Conservation (phyloP, 139 green algal species). For the Tetradesmus lagerheimii region DNA sequence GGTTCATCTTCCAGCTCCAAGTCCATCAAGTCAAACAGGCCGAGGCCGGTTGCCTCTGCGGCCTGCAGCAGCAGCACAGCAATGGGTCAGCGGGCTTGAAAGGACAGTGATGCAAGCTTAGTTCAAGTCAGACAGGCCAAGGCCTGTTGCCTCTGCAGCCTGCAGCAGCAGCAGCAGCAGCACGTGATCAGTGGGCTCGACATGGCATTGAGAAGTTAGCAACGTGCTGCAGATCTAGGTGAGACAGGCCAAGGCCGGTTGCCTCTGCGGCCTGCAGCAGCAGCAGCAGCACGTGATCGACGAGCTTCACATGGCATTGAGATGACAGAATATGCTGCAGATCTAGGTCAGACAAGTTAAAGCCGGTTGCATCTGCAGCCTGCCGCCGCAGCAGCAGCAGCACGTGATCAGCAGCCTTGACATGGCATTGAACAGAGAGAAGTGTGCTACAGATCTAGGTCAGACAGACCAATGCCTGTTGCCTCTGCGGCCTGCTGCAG, state of each 20-base stretch:
- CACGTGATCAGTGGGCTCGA: too few relatives aligned
- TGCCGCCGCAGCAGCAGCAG: not conserved
- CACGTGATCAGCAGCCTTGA: not conserved
- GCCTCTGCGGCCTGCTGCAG: not conserved
- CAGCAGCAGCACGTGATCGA: not conserved
- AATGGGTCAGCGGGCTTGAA: too few relatives aligned
- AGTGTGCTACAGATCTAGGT: not conserved
- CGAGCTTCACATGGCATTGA: too few relatives aligned
- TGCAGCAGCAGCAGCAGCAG: too few relatives aligned
- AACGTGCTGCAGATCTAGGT: too few relatives aligned
- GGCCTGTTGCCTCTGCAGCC: not conserved
- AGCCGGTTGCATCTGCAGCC: not conserved
- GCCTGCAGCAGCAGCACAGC: conserved; percentile 11
- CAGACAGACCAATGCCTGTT: not conserved
- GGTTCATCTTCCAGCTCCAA: not conserved
- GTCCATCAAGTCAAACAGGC: not conserved
- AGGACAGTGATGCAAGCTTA: too few relatives aligned
- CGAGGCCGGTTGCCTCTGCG: not conserved
- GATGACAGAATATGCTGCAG: too few relatives aligned
- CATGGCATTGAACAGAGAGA: too few relatives aligned
- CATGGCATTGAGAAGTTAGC: too few relatives aligned
- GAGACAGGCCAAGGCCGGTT: not conserved
- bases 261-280: not conserved
- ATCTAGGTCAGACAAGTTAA: not conserved
- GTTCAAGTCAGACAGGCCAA: not conserved